Evolutionary conservation across 331 rosid genomes (phyloP).

Genomic region (Prunus yedoensis): DNA sequence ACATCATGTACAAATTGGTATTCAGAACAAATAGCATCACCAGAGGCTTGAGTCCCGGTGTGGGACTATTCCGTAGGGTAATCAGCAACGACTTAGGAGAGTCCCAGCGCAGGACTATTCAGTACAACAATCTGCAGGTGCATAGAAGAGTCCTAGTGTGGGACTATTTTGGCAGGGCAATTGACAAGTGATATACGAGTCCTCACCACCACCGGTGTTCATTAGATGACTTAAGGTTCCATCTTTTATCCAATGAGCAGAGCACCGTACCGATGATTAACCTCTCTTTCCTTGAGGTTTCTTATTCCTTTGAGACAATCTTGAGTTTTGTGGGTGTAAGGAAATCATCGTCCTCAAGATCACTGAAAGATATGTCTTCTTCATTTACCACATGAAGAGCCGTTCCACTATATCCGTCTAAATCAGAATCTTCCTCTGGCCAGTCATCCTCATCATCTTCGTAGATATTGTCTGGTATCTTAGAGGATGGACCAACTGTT

Average conservation of each 20-base stretch:
- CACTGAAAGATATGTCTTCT: conserved; percentile 97
- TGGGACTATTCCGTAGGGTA: background rate
- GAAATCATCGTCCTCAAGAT: conserved; percentile 85
- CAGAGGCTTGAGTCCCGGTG: background rate
- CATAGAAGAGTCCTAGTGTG: background rate
- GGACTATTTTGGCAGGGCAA: background rate
- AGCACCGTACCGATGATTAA: background rate
- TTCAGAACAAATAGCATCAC: background rate
- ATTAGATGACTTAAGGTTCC: background rate
- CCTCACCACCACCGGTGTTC: conserved; percentile 13
- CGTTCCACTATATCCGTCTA: conserved; percentile 39
- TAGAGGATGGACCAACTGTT: conserved; percentile 42
- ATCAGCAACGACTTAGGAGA: background rate
- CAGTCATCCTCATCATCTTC: conserved; percentile 71
- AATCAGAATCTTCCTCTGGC: conserved; percentile 88
- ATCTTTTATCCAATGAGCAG: conserved; percentile 16
- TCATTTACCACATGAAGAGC: conserved; percentile 44
- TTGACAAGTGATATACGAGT: background rate
- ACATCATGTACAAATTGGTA: conserved; percentile 19
- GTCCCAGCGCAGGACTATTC: background rate
- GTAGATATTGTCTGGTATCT: conserved; percentile 39
- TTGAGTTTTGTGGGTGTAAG: conserved; percentile 41
- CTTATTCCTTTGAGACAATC: conserved; percentile 35
- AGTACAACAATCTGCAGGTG: background rate
- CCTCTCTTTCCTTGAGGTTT: conserved; percentile 20